These are phyloP conservation scores for Ceratocystis harringtonii DNA, from an alignment of 2,329 filamentous ascomycete species.

Conservation along the genomic window DNA sequence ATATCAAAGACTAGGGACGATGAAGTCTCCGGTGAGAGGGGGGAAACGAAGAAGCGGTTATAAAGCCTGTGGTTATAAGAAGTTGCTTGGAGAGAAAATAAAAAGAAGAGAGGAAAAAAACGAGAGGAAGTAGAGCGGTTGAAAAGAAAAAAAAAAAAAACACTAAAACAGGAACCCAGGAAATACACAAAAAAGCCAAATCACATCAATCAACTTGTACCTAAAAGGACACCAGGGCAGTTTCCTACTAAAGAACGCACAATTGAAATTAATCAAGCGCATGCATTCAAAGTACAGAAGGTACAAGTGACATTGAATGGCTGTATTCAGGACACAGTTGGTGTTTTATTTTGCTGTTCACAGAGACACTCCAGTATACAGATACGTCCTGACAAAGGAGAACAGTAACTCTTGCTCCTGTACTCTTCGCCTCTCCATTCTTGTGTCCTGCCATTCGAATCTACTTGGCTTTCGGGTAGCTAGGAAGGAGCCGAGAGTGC, in stretches of 20 bases:
- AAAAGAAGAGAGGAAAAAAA: neutral
- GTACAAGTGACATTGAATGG: neutral
- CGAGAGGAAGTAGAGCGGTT: neutral
- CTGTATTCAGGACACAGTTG: neutral
- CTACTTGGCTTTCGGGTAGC: too few relatives aligned
- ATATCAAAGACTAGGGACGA: conserved; percentile 12
- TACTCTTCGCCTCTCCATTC: too few relatives aligned
- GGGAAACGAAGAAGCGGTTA: neutral
- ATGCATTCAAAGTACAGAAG: neutral
- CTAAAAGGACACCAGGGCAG: neutral
- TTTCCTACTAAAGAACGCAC: neutral
- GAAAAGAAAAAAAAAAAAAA: neutral
- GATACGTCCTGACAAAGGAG: too few relatives aligned
- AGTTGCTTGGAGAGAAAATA: neutral
- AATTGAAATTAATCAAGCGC: neutral
- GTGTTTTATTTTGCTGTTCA: neutral
- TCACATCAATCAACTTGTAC: neutral
- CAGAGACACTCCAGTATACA: too few relatives aligned
- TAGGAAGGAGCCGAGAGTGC: too few relatives aligned
- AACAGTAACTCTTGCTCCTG: too few relatives aligned
- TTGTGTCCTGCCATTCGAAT: too few relatives aligned
- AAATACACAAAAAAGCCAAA: neutral
- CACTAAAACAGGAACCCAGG: neutral
- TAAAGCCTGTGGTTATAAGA: conserved; percentile 8
- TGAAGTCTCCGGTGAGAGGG: conserved; percentile 8